phyloP scores from a whole-genome alignment of 2,329 filamentous ascomycete species.

The Paecilomyces sp. region DNA sequence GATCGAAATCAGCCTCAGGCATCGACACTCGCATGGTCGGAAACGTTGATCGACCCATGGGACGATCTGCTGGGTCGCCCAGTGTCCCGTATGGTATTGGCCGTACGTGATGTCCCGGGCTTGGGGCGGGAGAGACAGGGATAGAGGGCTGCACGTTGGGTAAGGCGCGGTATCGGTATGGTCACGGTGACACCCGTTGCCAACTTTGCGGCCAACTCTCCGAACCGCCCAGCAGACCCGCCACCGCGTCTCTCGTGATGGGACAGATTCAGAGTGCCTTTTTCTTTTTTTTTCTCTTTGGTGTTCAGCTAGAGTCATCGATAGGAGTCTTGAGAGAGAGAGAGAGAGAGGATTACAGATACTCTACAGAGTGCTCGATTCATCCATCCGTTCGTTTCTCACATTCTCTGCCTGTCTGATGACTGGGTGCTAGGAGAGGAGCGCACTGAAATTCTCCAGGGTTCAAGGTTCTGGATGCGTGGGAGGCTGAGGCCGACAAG shows the following conservation, averaged over 20 bases:
- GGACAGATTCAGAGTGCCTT: no score
- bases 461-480: not conserved
- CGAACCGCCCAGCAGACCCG: not conserved
- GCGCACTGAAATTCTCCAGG: not conserved
- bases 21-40: not conserved
- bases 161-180: not conserved
- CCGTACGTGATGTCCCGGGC: not conserved
- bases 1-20: not conserved
- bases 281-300: not conserved
- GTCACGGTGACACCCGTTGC: not conserved
- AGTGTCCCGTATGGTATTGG: not conserved
- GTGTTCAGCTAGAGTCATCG: not conserved
- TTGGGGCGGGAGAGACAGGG: not conserved
- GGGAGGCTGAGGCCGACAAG: slow-evolving; percentile 5
- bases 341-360: not conserved
- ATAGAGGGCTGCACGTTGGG: not conserved
- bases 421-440: not conserved
- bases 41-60: not conserved
- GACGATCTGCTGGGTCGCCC: not conserved
- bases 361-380: not conserved
- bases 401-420: not conserved
- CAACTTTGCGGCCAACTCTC: not conserved
- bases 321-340: not conserved
- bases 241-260: not conserved
- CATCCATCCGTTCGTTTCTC: not conserved